phyloP scores from a whole-genome alignment of 768 basidiomycete genomes.

The Rhodotorula sphaerocarpa region DNA sequence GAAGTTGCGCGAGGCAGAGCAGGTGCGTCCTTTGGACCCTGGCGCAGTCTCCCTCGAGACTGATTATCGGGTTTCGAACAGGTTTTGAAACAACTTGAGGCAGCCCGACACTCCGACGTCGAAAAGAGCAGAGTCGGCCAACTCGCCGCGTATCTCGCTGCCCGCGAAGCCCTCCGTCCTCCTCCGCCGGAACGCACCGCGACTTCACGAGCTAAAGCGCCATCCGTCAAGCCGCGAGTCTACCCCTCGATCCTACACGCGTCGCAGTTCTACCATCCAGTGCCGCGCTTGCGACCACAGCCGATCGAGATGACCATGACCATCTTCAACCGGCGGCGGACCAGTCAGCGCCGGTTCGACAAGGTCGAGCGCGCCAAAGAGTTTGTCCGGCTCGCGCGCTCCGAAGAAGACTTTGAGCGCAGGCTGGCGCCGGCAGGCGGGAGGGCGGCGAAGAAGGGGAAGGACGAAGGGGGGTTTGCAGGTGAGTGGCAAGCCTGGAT shows the following conservation, averaged over 20 bases:
- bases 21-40: no score
- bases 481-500: conserved; percentile 4
- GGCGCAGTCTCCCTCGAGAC: no score
- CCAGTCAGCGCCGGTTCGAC: conserved; percentile 49
- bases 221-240: background rate
- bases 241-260: conserved; percentile 52
- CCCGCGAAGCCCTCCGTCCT: background rate
- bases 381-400: background rate
- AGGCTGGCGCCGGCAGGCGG: background rate
- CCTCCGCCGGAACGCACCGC: background rate
- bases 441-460: no score
- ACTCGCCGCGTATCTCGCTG: conserved; percentile 5
- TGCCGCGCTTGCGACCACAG: conserved; percentile 73
- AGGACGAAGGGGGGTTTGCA: background rate
- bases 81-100: conserved; percentile 7
- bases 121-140: background rate
- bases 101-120: rapidly evolving
- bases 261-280: conserved; percentile 56
- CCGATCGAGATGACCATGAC: conserved; percentile 64
- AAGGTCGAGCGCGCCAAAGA: conserved; percentile 1
- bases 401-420: background rate
- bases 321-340: conserved; percentile 51
- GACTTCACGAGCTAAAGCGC: background rate
- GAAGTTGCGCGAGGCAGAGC: conserved; percentile 8
- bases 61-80: no score